Base-by-base conservation (phyloP, 208 protist genomes). In the Leishmania aethiopica region DNA sequence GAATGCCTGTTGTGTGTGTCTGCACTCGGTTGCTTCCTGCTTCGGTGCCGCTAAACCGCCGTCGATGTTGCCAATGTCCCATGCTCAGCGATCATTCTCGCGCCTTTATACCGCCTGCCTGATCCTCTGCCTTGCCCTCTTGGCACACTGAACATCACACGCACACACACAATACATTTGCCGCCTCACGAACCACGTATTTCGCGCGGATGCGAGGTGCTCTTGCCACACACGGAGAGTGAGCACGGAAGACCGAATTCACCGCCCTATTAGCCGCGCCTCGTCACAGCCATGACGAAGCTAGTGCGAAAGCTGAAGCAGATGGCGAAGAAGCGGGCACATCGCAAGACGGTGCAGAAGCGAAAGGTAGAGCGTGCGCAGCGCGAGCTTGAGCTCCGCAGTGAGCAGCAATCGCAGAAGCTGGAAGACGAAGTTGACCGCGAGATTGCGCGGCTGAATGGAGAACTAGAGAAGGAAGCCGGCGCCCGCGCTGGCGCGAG, bases 261-360 rank as follows among this genome's bases (percentile, higher is more conserved):
- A 40, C 62, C 22, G 62, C 51, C 4, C 6, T 10, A 2, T 59
- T 62, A 1, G 28, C 47, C 19, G 19, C 73, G 66, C 53, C 53
- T 51, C 53, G 0, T 25, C 53, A 42, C 51, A 6, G 72, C 42
- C 35, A 97, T 97, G 95, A 97, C 95, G 42, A 97, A 97, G 79
- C 80, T 97, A 11, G 90, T 96, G 35, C 88, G 93, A 28, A 97
- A 97, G 87, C 87, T 97, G 79, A 96, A 97, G 87, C 93, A 96
- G 85, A 93, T 95, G 92, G 93, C 90, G 25, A 96, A 96, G 85
- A 96, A 96, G 87, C 87, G 93, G 60, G 86, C 95, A 15, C 95
- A 96, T 73, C 89, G 92, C 49, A 96, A 95, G 66, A 89, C 90
- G n/a, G 95, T 97, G n/a, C 92, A 95, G 86, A 96, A 96, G 84